Conservation (phyloP, 257 asterid species). For the Craterostigma plantagineum region DNA sequence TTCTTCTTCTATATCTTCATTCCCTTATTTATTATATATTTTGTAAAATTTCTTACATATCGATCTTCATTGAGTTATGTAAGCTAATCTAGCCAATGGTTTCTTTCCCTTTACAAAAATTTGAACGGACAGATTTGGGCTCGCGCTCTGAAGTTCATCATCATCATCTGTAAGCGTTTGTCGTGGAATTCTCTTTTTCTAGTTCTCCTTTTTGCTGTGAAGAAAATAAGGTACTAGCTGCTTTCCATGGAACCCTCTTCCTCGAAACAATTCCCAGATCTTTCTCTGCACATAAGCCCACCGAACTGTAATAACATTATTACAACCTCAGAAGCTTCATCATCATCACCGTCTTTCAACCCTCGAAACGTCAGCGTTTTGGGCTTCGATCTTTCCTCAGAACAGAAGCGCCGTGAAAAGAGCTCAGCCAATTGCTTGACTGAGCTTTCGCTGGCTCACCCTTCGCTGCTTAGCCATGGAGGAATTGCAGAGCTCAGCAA, state of each 20-base stretch:
- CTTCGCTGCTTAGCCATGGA: neutral
- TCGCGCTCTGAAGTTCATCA: too few relatives aligned
- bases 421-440: neutral
- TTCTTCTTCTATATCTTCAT: neutral
- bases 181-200: too few relatives aligned
- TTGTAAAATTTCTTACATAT: neutral
- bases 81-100: neutral
- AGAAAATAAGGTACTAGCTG: neutral
- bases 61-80: neutral
- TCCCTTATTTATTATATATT: neutral
- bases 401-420: neutral
- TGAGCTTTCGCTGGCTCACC: slow-evolving; percentile 4
- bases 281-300: slow-evolving; percentile 7
- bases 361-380: too few relatives aligned
- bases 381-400: slow-evolving; percentile 2
- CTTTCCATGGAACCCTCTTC: slow-evolving; percentile 4
- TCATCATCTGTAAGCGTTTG: too few relatives aligned
- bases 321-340: neutral
- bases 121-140: too few relatives aligned
- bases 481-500: neutral
- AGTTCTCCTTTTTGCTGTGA: too few relatives aligned
- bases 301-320: slow-evolving; percentile 2
- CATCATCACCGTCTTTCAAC: neutral
- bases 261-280: slow-evolving; percentile 3
- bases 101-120: too few relatives aligned